phyloP scores from a whole-genome alignment of 2,329 filamentous ascomycete species.

The Diaporthe destruens region DNA sequence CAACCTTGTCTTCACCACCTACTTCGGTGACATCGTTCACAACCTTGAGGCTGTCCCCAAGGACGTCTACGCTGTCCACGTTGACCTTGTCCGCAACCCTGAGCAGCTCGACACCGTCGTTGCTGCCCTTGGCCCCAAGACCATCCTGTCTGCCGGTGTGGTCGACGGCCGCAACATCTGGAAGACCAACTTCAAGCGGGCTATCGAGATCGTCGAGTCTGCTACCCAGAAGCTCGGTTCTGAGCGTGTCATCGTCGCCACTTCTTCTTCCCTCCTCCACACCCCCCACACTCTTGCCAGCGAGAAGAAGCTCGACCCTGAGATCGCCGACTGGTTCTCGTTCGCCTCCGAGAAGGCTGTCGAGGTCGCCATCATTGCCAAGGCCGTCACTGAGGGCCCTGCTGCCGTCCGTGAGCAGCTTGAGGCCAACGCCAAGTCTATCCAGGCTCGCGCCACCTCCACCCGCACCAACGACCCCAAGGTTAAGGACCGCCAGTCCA shows the following conservation, averaged over 20 bases:
- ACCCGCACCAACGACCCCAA: slow-evolving; percentile 96
- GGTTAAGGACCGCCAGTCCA: slow-evolving; percentile 96
- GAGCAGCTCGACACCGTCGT: slow-evolving; percentile 94
- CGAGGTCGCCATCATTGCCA: slow-evolving; percentile 93
- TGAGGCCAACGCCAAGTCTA: slow-evolving; percentile 96
- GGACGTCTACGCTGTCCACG: slow-evolving; percentile 86
- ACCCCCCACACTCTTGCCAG: slow-evolving; percentile 97
- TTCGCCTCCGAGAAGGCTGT: slow-evolving; percentile 95
- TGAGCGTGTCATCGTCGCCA: slow-evolving; percentile 96
- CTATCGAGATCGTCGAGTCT: slow-evolving; percentile 89
- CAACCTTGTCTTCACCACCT: slow-evolving; percentile 91
- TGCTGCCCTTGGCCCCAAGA: slow-evolving; percentile 85
- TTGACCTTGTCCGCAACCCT: slow-evolving; percentile 97
- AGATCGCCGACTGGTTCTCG: slow-evolving; percentile 98
- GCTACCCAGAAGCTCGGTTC: slow-evolving; percentile 96
- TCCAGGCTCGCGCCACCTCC: slow-evolving; percentile 90
- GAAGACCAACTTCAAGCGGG: slow-evolving; percentile 99
- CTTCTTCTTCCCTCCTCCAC: slow-evolving; percentile 97
- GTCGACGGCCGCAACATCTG: slow-evolving; percentile 99
- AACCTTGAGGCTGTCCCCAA: slow-evolving; percentile 92
- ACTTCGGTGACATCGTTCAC: slow-evolving; percentile 99
- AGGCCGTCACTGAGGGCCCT: slow-evolving; percentile 94
- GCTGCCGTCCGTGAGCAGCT: slow-evolving; percentile 88
- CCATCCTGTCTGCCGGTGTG: slow-evolving; percentile 93
- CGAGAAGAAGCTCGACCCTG: slow-evolving; percentile 97